Percentiles rank a stretch among this genome's conserved stretches.
These are phyloP conservation scores for Trichoderma atrobrunneum DNA, from an alignment of 2,329 filamentous ascomycete genomes.

Conservation along the genomic window DNA sequence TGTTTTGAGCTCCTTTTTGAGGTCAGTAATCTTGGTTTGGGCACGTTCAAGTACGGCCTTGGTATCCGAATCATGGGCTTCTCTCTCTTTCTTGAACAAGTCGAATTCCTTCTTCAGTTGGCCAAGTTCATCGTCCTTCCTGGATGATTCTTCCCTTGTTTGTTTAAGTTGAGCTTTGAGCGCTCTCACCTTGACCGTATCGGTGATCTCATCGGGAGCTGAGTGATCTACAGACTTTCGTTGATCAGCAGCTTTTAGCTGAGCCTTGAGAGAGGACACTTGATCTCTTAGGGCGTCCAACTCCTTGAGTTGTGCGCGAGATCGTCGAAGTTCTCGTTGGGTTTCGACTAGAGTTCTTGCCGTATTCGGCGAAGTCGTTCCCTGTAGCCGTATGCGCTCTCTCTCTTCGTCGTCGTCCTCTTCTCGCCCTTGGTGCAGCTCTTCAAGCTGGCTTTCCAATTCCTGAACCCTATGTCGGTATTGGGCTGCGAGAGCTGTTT, in stretches of 20 bases:
- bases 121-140: slow-evolving; percentile 50
- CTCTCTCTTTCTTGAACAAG: slow-evolving; percentile 51
- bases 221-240: slow-evolving; percentile 28
- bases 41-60: slow-evolving; percentile 55
- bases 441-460: slow-evolving; percentile 50
- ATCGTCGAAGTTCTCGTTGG: slow-evolving; percentile 53
- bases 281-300: slow-evolving; percentile 52
- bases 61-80: slow-evolving; percentile 53
- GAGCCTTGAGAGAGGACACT: slow-evolving; percentile 49
- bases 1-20: slow-evolving; percentile 52
- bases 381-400: slow-evolving; percentile 33
- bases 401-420: slow-evolving; percentile 26
- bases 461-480: slow-evolving; percentile 60
- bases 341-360: slow-evolving; percentile 52
- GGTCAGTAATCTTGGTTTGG: slow-evolving; percentile 54
- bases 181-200: slow-evolving; percentile 33
- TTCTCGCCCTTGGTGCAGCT: slow-evolving; percentile 37
- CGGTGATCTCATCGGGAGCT: slow-evolving; percentile 29
- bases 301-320: slow-evolving; percentile 53
- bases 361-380: slow-evolving; percentile 46
- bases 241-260: slow-evolving; percentile 47
- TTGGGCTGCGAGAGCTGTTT: slow-evolving; percentile 56
- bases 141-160: slow-evolving; percentile 42
- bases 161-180: slow-evolving; percentile 44
- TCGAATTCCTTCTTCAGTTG: slow-evolving; percentile 53